phyloP scores from a whole-genome alignment of 208 protist species.

The Leishmania tropica region DNA sequence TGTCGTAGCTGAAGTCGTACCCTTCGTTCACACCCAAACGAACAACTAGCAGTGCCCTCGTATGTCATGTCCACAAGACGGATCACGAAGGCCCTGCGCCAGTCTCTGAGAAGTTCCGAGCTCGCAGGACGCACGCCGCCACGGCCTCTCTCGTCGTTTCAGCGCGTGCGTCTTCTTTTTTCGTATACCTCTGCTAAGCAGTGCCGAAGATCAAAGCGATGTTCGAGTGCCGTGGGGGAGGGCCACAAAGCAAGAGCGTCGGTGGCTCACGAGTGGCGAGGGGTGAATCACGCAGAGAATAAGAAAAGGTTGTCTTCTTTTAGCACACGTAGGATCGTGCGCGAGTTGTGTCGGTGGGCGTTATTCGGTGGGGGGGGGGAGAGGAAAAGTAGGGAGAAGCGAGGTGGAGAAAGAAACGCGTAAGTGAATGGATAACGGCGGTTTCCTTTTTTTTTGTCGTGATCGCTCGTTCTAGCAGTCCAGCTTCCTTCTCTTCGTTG shows the following conservation, averaged over 20 bases:
- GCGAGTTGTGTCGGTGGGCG: background rate
- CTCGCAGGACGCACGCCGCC: background rate
- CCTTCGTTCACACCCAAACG: background rate
- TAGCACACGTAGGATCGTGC: background rate
- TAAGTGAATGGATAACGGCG: background rate
- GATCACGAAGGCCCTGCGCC: background rate
- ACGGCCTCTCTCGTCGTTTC: background rate
- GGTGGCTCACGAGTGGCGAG: background rate
- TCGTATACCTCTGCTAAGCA: background rate
- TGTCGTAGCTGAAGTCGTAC: background rate
- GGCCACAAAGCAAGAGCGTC: background rate
- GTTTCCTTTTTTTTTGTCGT: background rate
- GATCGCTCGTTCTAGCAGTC: background rate
- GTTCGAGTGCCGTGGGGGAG: background rate
- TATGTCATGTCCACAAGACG: background rate
- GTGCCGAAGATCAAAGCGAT: background rate
- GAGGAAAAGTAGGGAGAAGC: background rate
- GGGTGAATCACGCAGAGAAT: constrained; percentile 1
- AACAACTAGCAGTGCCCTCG: background rate
- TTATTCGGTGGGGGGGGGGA: background rate
- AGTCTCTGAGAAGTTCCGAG: background rate
- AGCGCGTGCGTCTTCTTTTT: background rate
- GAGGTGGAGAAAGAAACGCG: background rate
- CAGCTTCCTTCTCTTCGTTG: background rate
- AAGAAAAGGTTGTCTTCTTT: background rate